Percentiles rank a stretch among this genome's conserved stretches.
phyloP scores from a whole-genome alignment of 2,329 filamentous ascomycete genomes.

The Fusarium cyanostomum region DNA sequence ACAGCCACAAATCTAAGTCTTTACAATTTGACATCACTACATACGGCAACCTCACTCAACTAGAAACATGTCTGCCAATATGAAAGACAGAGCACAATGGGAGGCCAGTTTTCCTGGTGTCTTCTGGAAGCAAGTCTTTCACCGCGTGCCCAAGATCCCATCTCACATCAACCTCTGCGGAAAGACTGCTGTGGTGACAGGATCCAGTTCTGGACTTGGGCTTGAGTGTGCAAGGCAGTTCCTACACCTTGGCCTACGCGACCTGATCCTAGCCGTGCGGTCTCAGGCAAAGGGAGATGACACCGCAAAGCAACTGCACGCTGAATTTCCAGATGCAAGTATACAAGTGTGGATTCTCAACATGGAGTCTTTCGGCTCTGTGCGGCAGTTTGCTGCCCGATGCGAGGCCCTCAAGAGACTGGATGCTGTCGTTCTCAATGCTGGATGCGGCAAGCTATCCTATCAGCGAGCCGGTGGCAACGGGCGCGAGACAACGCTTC shows the following conservation, averaged over 20 bases:
- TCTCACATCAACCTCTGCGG: slow-evolving; percentile 39
- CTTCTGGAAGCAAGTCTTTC: slow-evolving; percentile 17
- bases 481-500: neutral
- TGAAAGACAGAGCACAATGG: slow-evolving; percentile 13
- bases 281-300: neutral
- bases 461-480: neutral
- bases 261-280: neutral
- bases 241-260: neutral
- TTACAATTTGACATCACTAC: no score
- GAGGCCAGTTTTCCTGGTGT: slow-evolving; percentile 1
- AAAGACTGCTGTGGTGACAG: slow-evolving; percentile 56
- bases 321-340: neutral
- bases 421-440: neutral
- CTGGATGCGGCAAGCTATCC: neutral
- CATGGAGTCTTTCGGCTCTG: slow-evolving; percentile 12
- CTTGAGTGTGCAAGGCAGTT: slow-evolving; percentile 52
- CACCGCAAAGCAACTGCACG: neutral
- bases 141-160: slow-evolving; percentile 22
- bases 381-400: neutral
- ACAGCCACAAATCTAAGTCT: no score
- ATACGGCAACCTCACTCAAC: no score
- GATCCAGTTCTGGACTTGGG: slow-evolving; percentile 56
- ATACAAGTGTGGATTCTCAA: slow-evolving; percentile 18
- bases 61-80: slow-evolving; percentile 16
- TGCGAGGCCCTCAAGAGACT: neutral